Evolutionary conservation across 108 stramenopile species (phyloP), one percentile per base, ranked within the genome.

Genomic region (Skeletonema grethae): DNA sequence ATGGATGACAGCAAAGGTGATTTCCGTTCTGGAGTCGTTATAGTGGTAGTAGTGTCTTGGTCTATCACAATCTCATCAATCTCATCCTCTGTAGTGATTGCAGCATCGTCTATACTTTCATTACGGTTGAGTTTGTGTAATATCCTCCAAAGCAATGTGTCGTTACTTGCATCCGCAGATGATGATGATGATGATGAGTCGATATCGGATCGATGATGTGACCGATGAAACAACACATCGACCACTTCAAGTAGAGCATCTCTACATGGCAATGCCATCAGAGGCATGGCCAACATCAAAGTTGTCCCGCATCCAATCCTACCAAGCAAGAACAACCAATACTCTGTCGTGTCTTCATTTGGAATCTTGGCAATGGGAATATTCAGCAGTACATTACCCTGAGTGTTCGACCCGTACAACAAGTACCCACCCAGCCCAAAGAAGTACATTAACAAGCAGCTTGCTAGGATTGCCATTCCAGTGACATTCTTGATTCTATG

Each of bases 251-350:
- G 50, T 7, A 85, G 64, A 0, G 85, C 80, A 29, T 85, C 84
- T 45, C 93, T 77, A 76, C 93, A 94, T 12, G 93, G 93, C 34
- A 94, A 66, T 8, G 88, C 64, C 77, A 90, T 87, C 76, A 94
- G 69, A 1, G 87, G 79, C 73, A 90, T 72, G 12, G 80, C 93
- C 15, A 90, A 48, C 48, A 88, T 63, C 25, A 90, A 70, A 6
- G 90, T 90, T 15, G 81, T 63, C 7, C 93, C 89, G 65, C 76
- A 90, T 16, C 93, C 90, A 36, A 91, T 65, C 18, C 87, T 72
- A 30, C 92, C 89, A n/a, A 84, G 24, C 3, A 89, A 59, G 38
- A 94, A 77, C 25, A 85, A 45, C 43, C 73, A 72, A 57, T 82
- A 71, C 32, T 75, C 69, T 18, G 15, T 58, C 16, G 61, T 31